These are phyloP conservation scores for Seminavis robusta DNA, from an alignment of 108 stramenopile genomes.

Conservation along the genomic window DNA sequence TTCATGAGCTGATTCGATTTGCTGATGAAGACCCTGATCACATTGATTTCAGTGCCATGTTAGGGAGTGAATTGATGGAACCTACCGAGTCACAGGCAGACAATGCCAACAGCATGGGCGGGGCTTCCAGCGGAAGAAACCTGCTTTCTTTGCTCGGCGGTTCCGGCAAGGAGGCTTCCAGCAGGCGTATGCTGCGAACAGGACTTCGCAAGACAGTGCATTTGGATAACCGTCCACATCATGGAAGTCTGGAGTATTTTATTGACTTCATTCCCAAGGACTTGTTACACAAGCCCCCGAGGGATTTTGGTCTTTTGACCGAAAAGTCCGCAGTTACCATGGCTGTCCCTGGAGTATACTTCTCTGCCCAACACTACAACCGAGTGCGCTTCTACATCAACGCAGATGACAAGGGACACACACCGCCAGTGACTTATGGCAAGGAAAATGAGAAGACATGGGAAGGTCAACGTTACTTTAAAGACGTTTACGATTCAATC, in stretches of 20 bases:
- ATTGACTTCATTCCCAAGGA: slow-evolving; percentile 42
- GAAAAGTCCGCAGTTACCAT: slow-evolving; percentile 16
- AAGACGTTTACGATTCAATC: slow-evolving; percentile 42
- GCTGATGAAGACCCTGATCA: slow-evolving; percentile 15
- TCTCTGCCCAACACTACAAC: slow-evolving; percentile 24
- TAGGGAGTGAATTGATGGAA: slow-evolving; percentile 23
- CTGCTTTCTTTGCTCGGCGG: neutral
- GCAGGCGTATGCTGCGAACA: slow-evolving; percentile 16
- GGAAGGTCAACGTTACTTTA: slow-evolving; percentile 30
- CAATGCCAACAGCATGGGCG: neutral
- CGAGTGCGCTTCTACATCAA: slow-evolving; percentile 45
- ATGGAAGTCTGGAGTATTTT: slow-evolving; percentile 44
- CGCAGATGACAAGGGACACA: slow-evolving; percentile 33
- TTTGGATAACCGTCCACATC: slow-evolving; percentile 27
- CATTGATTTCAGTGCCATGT: slow-evolving; percentile 5
- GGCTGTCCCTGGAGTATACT: slow-evolving; percentile 45
- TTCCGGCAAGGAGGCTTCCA: neutral
- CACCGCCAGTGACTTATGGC: slow-evolving; percentile 34
- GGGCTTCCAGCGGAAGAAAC: neutral
- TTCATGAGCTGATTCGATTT: slow-evolving; percentile 26
- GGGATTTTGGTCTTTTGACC: too few relatives aligned
- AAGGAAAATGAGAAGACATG: slow-evolving; percentile 21
- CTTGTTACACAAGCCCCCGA: too few relatives aligned
- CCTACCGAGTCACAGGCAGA: neutral
- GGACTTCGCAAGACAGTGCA: slow-evolving; percentile 43